A percentile compares a stretch with the other conserved stretches of the same genome.
Conservation (phyloP, 352 stramenopile species). For the Globisporangium camurandrum region DNA sequence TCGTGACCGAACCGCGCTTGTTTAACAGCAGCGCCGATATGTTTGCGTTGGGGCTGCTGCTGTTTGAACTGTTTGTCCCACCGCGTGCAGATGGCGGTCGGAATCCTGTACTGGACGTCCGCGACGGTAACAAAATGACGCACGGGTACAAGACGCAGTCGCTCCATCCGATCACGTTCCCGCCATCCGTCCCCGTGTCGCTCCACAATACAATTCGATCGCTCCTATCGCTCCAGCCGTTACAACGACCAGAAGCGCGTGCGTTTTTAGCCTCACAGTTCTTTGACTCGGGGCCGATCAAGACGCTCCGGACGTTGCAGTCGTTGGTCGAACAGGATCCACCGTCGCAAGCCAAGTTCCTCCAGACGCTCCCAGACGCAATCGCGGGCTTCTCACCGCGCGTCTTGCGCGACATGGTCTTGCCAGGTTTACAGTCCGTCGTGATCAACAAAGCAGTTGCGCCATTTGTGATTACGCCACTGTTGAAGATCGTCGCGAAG, state of each 20-base stretch:
- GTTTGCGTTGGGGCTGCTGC: constrained; percentile 78
- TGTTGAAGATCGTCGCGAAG: constrained; percentile 85
- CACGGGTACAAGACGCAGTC: constrained; percentile 86
- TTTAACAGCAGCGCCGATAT: constrained; percentile 81
- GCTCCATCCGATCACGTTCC: constrained; percentile 83
- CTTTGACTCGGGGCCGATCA: constrained; percentile 82
- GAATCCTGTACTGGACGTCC: constrained; percentile 74
- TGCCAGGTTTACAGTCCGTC: constrained; percentile 66
- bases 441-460: constrained; percentile 85
- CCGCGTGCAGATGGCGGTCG: constrained; percentile 69
- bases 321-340: constrained; percentile 80
- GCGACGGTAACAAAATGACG: constrained; percentile 85
- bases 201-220: constrained; percentile 83
- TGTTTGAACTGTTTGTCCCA: constrained; percentile 82
- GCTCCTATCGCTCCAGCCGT: constrained; percentile 53
- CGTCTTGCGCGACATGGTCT: constrained; percentile 78
- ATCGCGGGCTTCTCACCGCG: constrained; percentile 75
- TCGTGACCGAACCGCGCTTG: constrained; percentile 76
- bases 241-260: constrained; percentile 57
- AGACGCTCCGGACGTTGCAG: constrained; percentile 74
- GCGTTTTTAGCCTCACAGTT: constrained; percentile 78
- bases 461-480: constrained; percentile 81
- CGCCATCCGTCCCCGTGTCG: constrained; percentile 58
- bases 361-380: constrained; percentile 58
- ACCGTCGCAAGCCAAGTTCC: constrained; percentile 72